Evolutionary conservation across 805 yeast species (phyloP).

Genomic region (Saturnispora diversa): DNA sequence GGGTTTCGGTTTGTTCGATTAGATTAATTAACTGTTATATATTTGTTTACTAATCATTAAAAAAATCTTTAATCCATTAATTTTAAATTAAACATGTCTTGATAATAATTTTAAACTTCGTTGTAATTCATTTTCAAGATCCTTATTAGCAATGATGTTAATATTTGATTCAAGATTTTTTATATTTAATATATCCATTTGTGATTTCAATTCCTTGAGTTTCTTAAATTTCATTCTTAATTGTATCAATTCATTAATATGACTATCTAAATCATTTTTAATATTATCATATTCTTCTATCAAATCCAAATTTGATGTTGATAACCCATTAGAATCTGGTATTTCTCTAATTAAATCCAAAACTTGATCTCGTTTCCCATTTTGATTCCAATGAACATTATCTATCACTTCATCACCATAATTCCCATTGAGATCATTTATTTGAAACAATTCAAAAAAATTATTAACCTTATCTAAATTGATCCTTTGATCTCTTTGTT

Average conservation of each 20-base stretch:
- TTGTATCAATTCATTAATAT: slow-evolving; percentile 14
- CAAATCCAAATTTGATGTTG: slow-evolving; percentile 18
- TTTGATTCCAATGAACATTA: slow-evolving; percentile 1
- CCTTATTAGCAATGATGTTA: slow-evolving; percentile 1
- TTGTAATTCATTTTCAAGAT: slow-evolving; percentile 4
- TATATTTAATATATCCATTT: not conserved
- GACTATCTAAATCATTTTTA: slow-evolving; percentile 14
- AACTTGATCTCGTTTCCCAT: slow-evolving; percentile 16
- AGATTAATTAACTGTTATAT: slow-evolving; percentile 18
- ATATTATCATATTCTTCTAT: slow-evolving; percentile 22
- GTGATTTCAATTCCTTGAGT: slow-evolving; percentile 10
- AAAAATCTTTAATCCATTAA: not conserved
- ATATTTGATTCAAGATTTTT: not conserved
- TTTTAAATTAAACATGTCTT: not conserved
- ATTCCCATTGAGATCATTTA: slow-evolving; percentile 21
- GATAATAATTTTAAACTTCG: slow-evolving; percentile 2
- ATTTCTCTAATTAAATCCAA: slow-evolving; percentile 24
- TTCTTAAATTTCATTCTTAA: slow-evolving; percentile 14
- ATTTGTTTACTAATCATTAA: no score
- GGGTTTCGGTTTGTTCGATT: slow-evolving; percentile 51
- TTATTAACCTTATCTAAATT: slow-evolving; percentile 24
- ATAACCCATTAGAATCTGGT: slow-evolving; percentile 22
- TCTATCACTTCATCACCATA: slow-evolving; percentile 10
- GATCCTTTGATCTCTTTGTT: slow-evolving; percentile 13
- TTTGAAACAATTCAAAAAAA: slow-evolving; percentile 22